Percentiles rank a stretch among this genome's conserved stretches.
Evolutionary conservation across 129 eudicot genomes (phyloP).

Genomic region (Mikania micrantha): DNA sequence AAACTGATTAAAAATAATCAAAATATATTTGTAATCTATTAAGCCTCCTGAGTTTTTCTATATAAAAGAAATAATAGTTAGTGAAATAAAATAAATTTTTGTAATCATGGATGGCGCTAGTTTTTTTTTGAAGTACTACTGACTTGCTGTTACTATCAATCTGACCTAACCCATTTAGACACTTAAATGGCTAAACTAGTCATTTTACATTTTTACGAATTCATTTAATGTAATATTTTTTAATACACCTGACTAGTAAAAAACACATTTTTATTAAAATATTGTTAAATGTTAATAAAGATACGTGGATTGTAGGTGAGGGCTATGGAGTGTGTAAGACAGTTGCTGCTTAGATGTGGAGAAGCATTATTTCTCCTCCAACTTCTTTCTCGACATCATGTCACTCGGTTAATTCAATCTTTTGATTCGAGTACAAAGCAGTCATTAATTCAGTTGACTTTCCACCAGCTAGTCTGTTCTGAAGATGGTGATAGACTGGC

Average conservation of each 20-base stretch:
- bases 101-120: too few species aligned
- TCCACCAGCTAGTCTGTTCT: slow-evolving; percentile 85
- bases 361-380: slow-evolving; percentile 91
- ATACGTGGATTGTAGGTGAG: slow-evolving; percentile 52
- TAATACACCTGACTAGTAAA: neutral
- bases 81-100: neutral
- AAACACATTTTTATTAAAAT: neutral
- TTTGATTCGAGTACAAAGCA: slow-evolving; percentile 54
- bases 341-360: slow-evolving; percentile 82
- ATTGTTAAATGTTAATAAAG: neutral
- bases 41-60: neutral
- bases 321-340: slow-evolving; percentile 92
- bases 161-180: neutral
- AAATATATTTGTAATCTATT: neutral
- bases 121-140: too few species aligned
- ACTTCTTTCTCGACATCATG: slow-evolving; percentile 84
- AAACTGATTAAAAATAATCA: neutral
- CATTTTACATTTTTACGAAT: neutral
- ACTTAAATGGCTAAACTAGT: neutral
- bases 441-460: slow-evolving; percentile 63
- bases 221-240: neutral
- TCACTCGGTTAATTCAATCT: slow-evolving; percentile 65
- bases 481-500: slow-evolving; percentile 92
- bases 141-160: too few species aligned
- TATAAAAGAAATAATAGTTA: neutral